phyloP scores from a whole-genome alignment of 257 asterid species.

The Primulina eburnea region DNA sequence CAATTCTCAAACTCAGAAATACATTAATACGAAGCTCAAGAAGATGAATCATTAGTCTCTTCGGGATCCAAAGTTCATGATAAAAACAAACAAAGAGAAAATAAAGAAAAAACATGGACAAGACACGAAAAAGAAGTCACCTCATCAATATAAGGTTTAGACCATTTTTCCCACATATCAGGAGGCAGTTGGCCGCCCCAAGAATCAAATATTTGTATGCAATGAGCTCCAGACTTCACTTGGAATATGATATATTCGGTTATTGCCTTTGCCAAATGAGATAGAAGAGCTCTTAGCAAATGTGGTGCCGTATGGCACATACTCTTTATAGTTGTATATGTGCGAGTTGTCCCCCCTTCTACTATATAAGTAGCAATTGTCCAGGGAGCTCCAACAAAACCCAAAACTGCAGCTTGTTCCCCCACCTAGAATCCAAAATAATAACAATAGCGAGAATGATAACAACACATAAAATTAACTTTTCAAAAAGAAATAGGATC shows the following conservation, averaged over 20 bases:
- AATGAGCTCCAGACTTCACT: conserved; percentile 93
- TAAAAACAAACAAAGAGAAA: not conserved
- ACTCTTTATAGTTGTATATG: conserved; percentile 80
- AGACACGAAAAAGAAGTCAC: conserved; percentile 36
- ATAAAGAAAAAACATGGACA: not conserved
- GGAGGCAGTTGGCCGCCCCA: conserved; percentile 87
- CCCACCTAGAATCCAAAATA: conserved; percentile 58
- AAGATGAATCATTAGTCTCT: not conserved
- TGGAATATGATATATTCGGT: conserved; percentile 61
- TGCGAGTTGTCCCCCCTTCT: conserved; percentile 90
- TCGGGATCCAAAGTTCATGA: not conserved
- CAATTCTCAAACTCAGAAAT: not conserved
- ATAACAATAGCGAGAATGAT: conserved; percentile 5
- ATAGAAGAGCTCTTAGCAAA: conserved; percentile 61
- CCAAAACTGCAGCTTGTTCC: conserved; percentile 86
- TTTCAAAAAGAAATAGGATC: not conserved
- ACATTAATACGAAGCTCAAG: not conserved
- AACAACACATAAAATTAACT: not conserved
- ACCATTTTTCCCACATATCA: conserved; percentile 81
- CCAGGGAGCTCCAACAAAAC: conserved; percentile 99
- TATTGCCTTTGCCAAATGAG: conserved; percentile 72
- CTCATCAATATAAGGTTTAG: conserved; percentile 91
- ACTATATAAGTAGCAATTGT: conserved; percentile 94
- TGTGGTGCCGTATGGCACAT: conserved; percentile 76
- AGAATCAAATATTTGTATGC: conserved; percentile 92